Conservation (phyloP, 495 filamentous ascomycete genomes). For the Annulohypoxylon bovei region DNA sequence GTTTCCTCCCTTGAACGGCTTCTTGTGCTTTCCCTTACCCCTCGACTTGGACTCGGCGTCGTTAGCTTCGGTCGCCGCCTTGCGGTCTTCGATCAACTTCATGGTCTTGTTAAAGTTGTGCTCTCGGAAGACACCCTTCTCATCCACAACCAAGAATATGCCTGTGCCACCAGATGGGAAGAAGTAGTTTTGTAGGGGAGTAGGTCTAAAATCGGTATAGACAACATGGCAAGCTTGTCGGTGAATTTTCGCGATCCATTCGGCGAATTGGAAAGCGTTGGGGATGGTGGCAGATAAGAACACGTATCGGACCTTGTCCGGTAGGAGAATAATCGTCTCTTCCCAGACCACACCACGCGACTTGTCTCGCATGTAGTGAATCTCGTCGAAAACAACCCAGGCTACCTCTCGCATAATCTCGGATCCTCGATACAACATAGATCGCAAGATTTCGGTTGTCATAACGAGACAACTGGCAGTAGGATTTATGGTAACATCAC, state of each 20-base stretch:
- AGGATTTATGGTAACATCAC: conserved; percentile 98
- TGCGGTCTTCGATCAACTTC: conserved; percentile 85
- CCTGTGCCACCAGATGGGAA: conserved; percentile 94
- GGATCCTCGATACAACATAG: conserved; percentile 97
- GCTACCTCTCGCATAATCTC: conserved; percentile 99
- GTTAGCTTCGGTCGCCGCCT: conserved; percentile 77
- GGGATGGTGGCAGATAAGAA: conserved; percentile 99
- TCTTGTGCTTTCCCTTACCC: conserved; percentile 90
- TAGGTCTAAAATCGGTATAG: conserved; percentile 97
- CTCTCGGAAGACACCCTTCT: conserved; percentile 93
- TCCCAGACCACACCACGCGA: conserved; percentile 97
- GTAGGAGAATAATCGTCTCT: conserved; percentile 95
- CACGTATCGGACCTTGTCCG: conserved; percentile 97
- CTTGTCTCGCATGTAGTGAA: conserved; percentile 97
- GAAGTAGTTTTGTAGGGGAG: conserved; percentile 96
- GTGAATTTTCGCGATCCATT: conserved; percentile 98
- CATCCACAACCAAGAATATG: conserved; percentile 93
- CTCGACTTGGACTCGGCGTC: conserved; percentile 81
- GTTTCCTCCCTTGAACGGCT: conserved; percentile 80
- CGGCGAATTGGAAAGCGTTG: conserved; percentile 98
- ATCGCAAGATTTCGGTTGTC: conserved; percentile 99
- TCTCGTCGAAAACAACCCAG: conserved; percentile 98
- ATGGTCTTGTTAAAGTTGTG: conserved; percentile 97
- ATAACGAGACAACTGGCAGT: conserved; percentile 98
- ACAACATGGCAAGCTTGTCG: conserved; percentile 97